Conservation (phyloP, 2,329 filamentous ascomycete genomes). For the Nothophoma quercina region DNA sequence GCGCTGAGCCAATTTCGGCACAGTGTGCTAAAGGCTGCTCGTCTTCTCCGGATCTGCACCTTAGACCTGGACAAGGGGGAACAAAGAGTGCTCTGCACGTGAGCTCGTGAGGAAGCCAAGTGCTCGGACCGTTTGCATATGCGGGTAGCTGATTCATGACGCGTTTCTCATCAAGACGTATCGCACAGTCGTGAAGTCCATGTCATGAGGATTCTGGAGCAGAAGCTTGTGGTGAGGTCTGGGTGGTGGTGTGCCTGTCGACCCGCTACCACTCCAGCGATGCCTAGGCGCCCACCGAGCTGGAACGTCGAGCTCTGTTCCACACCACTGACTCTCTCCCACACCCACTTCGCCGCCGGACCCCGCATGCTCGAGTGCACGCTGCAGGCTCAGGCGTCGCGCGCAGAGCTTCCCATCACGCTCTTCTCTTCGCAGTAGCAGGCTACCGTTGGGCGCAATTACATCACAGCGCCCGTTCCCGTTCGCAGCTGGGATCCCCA, state of each 20-base stretch:
- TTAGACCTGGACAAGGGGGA: neutral
- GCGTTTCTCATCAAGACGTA: neutral
- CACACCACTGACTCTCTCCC: slow-evolving; percentile 20
- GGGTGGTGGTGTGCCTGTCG: slow-evolving; percentile 5
- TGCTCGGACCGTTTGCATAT: slow-evolving; percentile 6
- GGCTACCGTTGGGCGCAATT: slow-evolving; percentile 15
- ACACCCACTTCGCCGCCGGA: slow-evolving; percentile 9
- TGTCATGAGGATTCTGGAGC: neutral
- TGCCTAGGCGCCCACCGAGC: neutral
- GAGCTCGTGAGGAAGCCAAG: slow-evolving; percentile 3
- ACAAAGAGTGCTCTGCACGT: slow-evolving; percentile 5
- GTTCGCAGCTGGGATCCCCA: slow-evolving; percentile 40
- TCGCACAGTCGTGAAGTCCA: neutral
- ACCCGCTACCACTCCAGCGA: slow-evolving; percentile 10
- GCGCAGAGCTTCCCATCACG: slow-evolving; percentile 10
- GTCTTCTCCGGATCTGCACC: slow-evolving; percentile 7
- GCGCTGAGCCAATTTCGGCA: neutral
- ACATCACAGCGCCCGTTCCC: slow-evolving; percentile 20
- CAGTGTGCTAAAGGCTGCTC: neutral
- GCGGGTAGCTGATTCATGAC: slow-evolving; percentile 10
- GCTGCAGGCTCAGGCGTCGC: slow-evolving; percentile 20
- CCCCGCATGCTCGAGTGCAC: slow-evolving; percentile 27
- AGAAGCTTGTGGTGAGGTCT: neutral
- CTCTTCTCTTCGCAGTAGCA: slow-evolving; percentile 10
- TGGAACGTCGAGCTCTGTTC: slow-evolving; percentile 8